phyloP scores from a whole-genome alignment of 148 eudicot genomes.

The Linanthus parryae region DNA sequence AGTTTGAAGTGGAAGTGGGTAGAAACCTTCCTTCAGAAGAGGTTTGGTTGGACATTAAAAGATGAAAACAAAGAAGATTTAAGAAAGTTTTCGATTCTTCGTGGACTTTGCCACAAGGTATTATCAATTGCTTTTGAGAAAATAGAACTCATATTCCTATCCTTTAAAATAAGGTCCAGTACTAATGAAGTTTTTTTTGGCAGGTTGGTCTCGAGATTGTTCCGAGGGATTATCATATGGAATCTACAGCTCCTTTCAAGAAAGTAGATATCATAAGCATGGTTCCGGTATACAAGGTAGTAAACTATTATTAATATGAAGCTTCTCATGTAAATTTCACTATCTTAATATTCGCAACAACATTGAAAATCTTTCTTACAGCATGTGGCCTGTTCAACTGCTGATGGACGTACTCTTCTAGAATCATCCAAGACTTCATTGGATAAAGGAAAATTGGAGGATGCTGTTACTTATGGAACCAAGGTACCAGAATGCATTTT shows the following conservation, averaged over 20 bases:
- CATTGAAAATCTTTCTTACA: slow-evolving; percentile 20
- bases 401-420: slow-evolving; percentile 86
- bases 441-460: slow-evolving; percentile 94
- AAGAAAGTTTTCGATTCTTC: slow-evolving; percentile 85
- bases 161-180: neutral
- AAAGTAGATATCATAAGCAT: slow-evolving; percentile 75
- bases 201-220: slow-evolving; percentile 93
- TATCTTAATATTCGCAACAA: neutral
- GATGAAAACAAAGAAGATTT: slow-evolving; percentile 49
- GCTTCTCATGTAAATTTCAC: neutral
- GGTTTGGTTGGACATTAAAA: slow-evolving; percentile 82
- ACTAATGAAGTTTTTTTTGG: slow-evolving; percentile 4
- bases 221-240: slow-evolving; percentile 89
- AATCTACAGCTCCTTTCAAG: slow-evolving; percentile 58
- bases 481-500: slow-evolving; percentile 37
- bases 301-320: slow-evolving; percentile 1
- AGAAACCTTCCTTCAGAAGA: slow-evolving; percentile 63
- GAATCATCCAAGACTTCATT: slow-evolving; percentile 94
- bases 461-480: slow-evolving; percentile 89
- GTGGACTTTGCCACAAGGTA: slow-evolving; percentile 96
- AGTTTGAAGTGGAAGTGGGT: slow-evolving; percentile 81
- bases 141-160: slow-evolving; percentile 1
- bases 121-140: neutral
- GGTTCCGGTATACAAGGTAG: slow-evolving; percentile 85
- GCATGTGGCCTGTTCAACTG: slow-evolving; percentile 98